Conservation (phyloP, 768 basidiomycete species). For the Gautieria morchelliformis region DNA sequence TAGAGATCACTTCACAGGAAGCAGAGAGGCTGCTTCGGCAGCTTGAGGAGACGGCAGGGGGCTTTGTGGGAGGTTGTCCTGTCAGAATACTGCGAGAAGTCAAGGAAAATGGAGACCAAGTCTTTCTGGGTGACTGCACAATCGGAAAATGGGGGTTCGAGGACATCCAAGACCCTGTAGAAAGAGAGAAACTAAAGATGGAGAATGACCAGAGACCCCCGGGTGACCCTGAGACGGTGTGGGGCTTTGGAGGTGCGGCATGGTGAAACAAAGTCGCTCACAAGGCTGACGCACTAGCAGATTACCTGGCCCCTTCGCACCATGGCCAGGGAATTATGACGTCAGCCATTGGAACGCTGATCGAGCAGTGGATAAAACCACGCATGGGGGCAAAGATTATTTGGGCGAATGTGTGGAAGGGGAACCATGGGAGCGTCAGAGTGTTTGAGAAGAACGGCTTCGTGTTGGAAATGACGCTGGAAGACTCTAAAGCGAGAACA, state of each 20-base stretch:
- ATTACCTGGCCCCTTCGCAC: conserved; percentile 49
- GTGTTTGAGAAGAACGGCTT: conserved; percentile 67
- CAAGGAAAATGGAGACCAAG: conserved; percentile 41
- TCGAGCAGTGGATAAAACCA: conserved; percentile 54
- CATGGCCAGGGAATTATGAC: conserved; percentile 69
- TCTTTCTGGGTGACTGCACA: conserved; percentile 39
- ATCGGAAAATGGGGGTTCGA: conserved; percentile 24
- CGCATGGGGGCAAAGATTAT: conserved; percentile 49
- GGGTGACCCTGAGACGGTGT: conserved; percentile 50
- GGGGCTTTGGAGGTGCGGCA: conserved; percentile 50
- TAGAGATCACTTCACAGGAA: conserved; percentile 14
- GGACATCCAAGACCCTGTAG: conserved; percentile 28
- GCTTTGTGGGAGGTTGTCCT: conserved; percentile 32
- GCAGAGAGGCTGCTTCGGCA: conserved; percentile 26
- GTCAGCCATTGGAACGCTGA: conserved; percentile 43
- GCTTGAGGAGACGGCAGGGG: conserved; percentile 8
- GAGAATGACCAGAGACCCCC: conserved; percentile 31
- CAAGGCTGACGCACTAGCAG: conserved; percentile 23
- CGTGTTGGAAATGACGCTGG: conserved; percentile 26
- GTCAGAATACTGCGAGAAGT: conserved; percentile 45
- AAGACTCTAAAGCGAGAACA: conserved; percentile 28
- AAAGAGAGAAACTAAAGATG: conserved; percentile 24
- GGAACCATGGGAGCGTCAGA: conserved; percentile 49
- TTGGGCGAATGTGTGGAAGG: conserved; percentile 34
- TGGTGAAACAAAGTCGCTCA: background rate